Base-by-base conservation (phyloP, 2,329 filamentous ascomycete species). In the Penicillium sp. region DNA sequence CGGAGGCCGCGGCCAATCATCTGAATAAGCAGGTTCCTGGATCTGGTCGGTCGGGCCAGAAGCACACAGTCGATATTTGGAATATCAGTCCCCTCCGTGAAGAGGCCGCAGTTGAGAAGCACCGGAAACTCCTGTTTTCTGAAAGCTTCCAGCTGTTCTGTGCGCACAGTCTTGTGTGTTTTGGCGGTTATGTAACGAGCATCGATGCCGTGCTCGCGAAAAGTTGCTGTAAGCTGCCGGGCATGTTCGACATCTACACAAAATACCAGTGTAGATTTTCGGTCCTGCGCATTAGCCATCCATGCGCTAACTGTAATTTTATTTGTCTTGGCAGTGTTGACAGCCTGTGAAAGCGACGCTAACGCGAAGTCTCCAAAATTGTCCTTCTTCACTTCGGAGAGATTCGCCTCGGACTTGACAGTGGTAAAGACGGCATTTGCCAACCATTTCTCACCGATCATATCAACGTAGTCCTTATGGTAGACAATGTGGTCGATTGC, bases 1-100 rank as follows among this genome's bases (percentile, higher is more conserved):
- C 93, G 81, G 80, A 98, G 86, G 4, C 93, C 93, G 55, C 93
- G 79, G 1, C 93, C 93, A 47, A 98, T 95, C 93, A 98, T 98
- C 66, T 98, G 93, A 1, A 97, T 81, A 1, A 98, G 78, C 2
- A 98, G 72, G 54, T 96, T 97, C n/a, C 86, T 81, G 11, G 93
- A 97, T 53, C 84, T 83, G 1, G 93, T 98, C 0, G 93, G 93
- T 16, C 93, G 76, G 3, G 86, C 89, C 7, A 98, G 76, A 7
- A 98, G 62, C 16, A 98, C 80, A 59, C 93, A 97, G 69, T 98
- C 93, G 51, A 98, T 87, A 61, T 94, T 96, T 4, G 94, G 93
- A 20, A 98, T 95, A 58, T 98, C 93, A 1, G 93, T 98, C 2
- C 93, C 93, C 69, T 98, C 93, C 0, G 91, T 97, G 58, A 95